Evolutionary conservation across 345 rosid genomes (phyloP).

Genomic region (Brassica juncea): DNA sequence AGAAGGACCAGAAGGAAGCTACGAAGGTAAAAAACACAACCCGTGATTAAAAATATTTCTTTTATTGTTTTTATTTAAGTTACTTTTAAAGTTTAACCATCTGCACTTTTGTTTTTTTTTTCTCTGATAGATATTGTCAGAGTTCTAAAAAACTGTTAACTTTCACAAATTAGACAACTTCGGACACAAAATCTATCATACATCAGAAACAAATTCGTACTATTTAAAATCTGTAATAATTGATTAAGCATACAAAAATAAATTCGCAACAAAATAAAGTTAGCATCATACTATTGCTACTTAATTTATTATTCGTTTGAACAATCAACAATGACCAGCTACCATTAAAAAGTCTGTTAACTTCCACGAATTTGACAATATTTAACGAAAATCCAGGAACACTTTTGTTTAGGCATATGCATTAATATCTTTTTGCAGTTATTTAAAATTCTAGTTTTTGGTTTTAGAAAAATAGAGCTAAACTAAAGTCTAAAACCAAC

Average conservation of each 20-base stretch:
- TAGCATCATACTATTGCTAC: background rate
- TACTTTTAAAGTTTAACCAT: slow-evolving; percentile 18
- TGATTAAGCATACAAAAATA: slow-evolving; percentile 17
- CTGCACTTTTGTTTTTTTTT: slow-evolving; percentile 5
- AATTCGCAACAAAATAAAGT: slow-evolving; percentile 7
- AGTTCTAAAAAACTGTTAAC: slow-evolving; percentile 26
- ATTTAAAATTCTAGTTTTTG: background rate
- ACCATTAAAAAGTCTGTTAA: background rate
- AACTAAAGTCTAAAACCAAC: background rate
- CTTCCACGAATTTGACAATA: background rate
- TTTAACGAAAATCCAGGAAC: background rate
- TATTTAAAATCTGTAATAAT: background rate
- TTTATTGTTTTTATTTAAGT: background rate
- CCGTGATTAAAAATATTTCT: slow-evolving; percentile 26
- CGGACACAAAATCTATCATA: slow-evolving; percentile 21
- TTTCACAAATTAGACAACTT: slow-evolving; percentile 36
- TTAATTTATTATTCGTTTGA: background rate
- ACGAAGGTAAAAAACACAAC: slow-evolving; percentile 36
- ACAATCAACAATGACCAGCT: slow-evolving; percentile 5
- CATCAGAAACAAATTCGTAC: slow-evolving; percentile 17
- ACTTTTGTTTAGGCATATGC: background rate
- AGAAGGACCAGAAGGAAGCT: slow-evolving; percentile 31
- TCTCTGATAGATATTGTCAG: slow-evolving; percentile 25
- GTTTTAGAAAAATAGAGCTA: background rate
- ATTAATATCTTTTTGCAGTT: background rate